Percentiles rank a stretch among this genome's conserved stretches.
phyloP scores from a whole-genome alignment of 2,329 filamentous ascomycete species.

The Penicillium paneum region DNA sequence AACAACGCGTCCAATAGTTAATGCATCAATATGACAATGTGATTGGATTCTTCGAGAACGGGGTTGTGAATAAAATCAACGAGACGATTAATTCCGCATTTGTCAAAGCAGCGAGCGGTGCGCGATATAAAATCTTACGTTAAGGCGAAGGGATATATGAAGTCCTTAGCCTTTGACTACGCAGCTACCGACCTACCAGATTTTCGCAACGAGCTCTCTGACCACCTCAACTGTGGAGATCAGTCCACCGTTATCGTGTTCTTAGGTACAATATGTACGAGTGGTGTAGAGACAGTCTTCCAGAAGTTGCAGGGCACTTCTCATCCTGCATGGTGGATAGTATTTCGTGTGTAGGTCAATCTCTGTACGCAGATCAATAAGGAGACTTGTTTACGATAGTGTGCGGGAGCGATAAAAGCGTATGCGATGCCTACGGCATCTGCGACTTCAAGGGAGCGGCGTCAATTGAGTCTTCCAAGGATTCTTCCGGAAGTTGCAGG shows the following conservation, averaged over 20 bases:
- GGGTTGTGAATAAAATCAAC: slow-evolving; percentile 76
- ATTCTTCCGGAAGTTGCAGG: slow-evolving; percentile 2
- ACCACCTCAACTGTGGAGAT: slow-evolving; percentile 87
- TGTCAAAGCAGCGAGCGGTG: slow-evolving; percentile 90
- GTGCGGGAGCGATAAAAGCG: slow-evolving; percentile 36
- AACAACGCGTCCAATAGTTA: slow-evolving; percentile 54
- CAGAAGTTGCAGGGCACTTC: slow-evolving; percentile 1
- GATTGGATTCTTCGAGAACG: slow-evolving; percentile 96
- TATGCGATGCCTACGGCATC: slow-evolving; percentile 41
- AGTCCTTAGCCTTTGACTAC: slow-evolving; percentile 79
- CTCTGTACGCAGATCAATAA: slow-evolving; percentile 38
- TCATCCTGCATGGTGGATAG: slow-evolving; percentile 71
- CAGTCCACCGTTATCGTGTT: slow-evolving; percentile 75
- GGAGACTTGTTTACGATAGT: slow-evolving; percentile 63
- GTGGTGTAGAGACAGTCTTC: slow-evolving; percentile 79
- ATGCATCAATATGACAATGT: slow-evolving; percentile 80
- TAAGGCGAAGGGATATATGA: slow-evolving; percentile 67
- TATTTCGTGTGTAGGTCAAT: slow-evolving; percentile 62
- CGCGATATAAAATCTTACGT: slow-evolving; percentile 94
- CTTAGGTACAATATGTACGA: slow-evolving; percentile 99
- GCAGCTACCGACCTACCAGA: slow-evolving; percentile 38
- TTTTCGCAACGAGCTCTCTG: slow-evolving; percentile 75
- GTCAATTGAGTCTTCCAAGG: neutral
- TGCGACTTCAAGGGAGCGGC: slow-evolving; percentile 7
- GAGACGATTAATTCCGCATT: slow-evolving; percentile 88